Evolutionary conservation across 345 rosid species (phyloP), one percentile per base, ranked within the genome.

Genomic region (Alliaria petiolata): DNA sequence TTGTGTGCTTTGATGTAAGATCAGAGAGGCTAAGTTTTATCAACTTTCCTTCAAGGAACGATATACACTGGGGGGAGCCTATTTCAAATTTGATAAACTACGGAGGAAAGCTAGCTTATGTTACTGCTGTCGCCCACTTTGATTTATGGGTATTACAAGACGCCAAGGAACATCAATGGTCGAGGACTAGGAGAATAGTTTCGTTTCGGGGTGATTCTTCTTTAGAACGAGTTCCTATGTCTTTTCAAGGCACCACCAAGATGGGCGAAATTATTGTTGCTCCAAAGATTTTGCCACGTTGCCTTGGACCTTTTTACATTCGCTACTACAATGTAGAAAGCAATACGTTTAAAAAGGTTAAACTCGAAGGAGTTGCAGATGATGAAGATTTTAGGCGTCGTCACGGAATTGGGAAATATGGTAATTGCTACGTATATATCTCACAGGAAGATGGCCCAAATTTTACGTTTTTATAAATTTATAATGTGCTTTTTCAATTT

Each of bases 141-240:
- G 56, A 47, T 47, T 26, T 64, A 20, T 65, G 69, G 58, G 36
- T 65, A 65, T 31, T 49, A 65, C 35, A 65, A 50, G 46, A 49
- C 25, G 11, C 12, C 31, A 6, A 14, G 46, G 35, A 50, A 65
- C 70, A 36, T 50, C 25, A 3, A 22, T 65, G 59, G 70, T 50
- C 70, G 9, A 36, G 5, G 36, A 34, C 51, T 50, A 46, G 35
- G n/a, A 3, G 2, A 33, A 22, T 22, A 22, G 1, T 3, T 22
- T 3, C 25, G 25, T 36, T 46, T 6, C 3, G 8, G 11, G 22
- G 69, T 46, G 58, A 50, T 34, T 8, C 12, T n/a, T n/a, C n/a
- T 16, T 64, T 8, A 20, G 22, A 22, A 22, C 25, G 3, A 22
- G 25, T 49, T 22, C 35, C 11, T 4, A 28, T 4, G 6, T 28